Conservation (phyloP, 108 stramenopile genomes). For the Licmophora abbreviata region DNA sequence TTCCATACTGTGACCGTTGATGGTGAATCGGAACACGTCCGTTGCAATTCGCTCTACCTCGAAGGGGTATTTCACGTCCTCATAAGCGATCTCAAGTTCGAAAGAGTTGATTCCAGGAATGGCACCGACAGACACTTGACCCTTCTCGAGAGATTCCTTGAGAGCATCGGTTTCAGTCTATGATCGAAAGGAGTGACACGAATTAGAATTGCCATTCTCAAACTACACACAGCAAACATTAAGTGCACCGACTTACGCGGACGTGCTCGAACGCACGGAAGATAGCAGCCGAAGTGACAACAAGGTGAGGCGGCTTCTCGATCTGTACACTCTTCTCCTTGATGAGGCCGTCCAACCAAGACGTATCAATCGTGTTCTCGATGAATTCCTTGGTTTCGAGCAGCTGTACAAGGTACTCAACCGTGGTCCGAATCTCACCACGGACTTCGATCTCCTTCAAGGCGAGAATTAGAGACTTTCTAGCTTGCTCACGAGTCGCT, state of each 20-base stretch:
- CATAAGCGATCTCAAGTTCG: conserved; percentile 85
- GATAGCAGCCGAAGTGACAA: conserved; percentile 83
- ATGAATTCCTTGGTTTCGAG: conserved; percentile 95
- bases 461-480: conserved; percentile 91
- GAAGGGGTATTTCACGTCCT: conserved; percentile 91
- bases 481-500: conserved; percentile 88
- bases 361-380: conserved; percentile 93
- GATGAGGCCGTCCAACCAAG: conserved; percentile 95
- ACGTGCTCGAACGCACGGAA: conserved; percentile 88
- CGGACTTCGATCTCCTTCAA: conserved; percentile 97
- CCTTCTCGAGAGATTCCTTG: conserved; percentile 76
- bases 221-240: not conserved
- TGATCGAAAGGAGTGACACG: not conserved
- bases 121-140: conserved; percentile 79
- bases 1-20: conserved; percentile 67
- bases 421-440: conserved; percentile 97
- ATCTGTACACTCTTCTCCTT: conserved; percentile 81
- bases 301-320: conserved; percentile 66
- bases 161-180: conserved; percentile 56
- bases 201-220: not conserved
- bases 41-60: conserved; percentile 71
- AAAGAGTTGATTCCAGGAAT: conserved; percentile 86
- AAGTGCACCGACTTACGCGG: conserved; percentile 12
- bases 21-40: conserved; percentile 69
- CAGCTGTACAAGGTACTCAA: conserved; percentile 95